Base-by-base conservation (phyloP, 139 green algal species). In the Chlorella sp. region DNA sequence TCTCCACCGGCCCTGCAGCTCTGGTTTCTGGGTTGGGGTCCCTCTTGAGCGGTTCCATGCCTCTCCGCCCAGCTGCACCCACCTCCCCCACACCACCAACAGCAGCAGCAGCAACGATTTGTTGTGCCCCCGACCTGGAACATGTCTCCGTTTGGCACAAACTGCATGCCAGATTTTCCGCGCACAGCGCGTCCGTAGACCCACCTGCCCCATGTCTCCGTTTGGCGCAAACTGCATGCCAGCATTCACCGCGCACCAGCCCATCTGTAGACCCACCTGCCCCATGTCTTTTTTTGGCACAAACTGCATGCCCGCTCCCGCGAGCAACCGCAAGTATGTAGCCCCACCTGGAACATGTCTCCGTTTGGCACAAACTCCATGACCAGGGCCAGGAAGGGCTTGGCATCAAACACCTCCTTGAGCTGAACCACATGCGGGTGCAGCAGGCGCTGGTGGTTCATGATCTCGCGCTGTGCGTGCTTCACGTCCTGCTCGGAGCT, bases 271-370 rank as follows among this genome's bases (percentile, higher is more conserved):
- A 7, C 79, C 53, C 84, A 95, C 94, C 73, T 96, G 88, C 80
- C 96, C 96, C 90, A 98, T 96, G 90, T 97, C 94, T 2, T 94
- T 94, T 36, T 95, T 95, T 60, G 94, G 89, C 24, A 96, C 95
- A 91, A 95, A 97, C 91, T 98, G 96, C 96, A 98, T 98, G 0
- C 96, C 93, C 60, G n/a, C n/a, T n/a, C n/a, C n/a, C n/a, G n/a
- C n/a, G n/a, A n/a, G n/a, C n/a, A n/a, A n/a, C n/a, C n/a, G n/a
- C n/a, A n/a, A n/a, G n/a, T 16, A 28, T 30, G 22, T 80, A 26
- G 19, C 3, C 79, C 53, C 84, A 95, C 94, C 73, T 96, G 88
- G 83, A 96, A 97, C 90, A 98, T 96, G 90, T 97, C 94, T 2
- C 95, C 95, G 39, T 95, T 95, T 60, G 94, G 89, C 24, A 96